Conservation (phyloP, 257 asterid genomes). For the Leptodermis oblonga region DNA sequence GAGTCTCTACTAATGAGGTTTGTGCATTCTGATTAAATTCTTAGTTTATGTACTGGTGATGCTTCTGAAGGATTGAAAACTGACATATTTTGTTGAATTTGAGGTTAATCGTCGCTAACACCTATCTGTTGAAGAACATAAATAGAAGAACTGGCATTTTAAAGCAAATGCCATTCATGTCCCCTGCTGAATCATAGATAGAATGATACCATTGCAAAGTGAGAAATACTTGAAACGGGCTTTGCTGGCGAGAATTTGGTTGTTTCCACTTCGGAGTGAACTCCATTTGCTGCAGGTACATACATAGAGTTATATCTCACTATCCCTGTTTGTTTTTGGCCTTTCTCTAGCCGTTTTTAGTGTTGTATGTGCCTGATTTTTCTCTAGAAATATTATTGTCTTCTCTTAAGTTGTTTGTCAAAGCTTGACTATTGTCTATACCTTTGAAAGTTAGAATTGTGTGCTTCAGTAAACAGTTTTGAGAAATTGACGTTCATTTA, state of each 20-base stretch:
- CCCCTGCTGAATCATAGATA: constrained; percentile 81
- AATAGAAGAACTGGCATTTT: constrained; percentile 89
- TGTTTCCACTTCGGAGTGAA: no score
- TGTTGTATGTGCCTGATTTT: no score
- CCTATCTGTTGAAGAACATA: constrained; percentile 95
- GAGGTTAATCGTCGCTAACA: constrained; percentile 88
- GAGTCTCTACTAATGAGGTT: constrained; percentile 72
- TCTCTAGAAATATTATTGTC: no score
- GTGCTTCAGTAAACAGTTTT: no score
- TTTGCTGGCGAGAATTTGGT: constrained; percentile 85
- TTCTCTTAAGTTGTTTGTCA: no score
- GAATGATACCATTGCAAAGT: constrained; percentile 80
- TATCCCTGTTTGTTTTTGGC: not conserved
- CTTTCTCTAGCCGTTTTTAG: not conserved
- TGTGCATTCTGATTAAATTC: constrained; percentile 6
- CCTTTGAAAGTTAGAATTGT: not conserved
- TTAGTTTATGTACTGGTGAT: not conserved
- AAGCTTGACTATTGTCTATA: no score
- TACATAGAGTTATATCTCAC: no score
- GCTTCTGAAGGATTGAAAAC: constrained; percentile 17
- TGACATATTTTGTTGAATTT: constrained; percentile 24
- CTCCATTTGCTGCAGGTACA: no score
- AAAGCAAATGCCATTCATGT: constrained; percentile 92
- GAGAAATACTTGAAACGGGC: constrained; percentile 95
- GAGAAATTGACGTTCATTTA: no score